phyloP scores from a whole-genome alignment of 306 rosid species.

The Trifolium subterraneum region DNA sequence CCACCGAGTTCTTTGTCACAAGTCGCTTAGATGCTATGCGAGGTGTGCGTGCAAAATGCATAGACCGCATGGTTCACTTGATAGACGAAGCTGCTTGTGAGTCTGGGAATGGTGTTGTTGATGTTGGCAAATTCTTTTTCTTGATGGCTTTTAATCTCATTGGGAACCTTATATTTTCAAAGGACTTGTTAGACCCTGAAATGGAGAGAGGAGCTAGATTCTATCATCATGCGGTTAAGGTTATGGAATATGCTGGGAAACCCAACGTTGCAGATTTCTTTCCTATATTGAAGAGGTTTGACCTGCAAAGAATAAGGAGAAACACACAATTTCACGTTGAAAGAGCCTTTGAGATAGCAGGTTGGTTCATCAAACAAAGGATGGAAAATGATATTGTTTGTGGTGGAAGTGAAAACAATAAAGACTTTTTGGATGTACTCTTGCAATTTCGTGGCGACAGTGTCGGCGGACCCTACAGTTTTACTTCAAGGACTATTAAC shows the following conservation, averaged over 20 bases:
- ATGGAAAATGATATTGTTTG: conserved; percentile 28
- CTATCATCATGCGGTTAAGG: conserved; percentile 64
- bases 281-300: conserved; percentile 62
- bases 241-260: conserved; percentile 84
- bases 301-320: conserved; percentile 78
- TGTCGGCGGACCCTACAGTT: conserved; percentile 18
- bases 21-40: conserved; percentile 60
- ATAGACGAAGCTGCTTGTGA: conserved; percentile 38
- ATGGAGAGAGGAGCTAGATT: conserved; percentile 70
- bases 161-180: conserved; percentile 84
- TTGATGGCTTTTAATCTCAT: conserved; percentile 80
- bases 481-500: conserved; percentile 49
- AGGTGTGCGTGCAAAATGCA: conserved; percentile 56
- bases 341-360: conserved; percentile 72
- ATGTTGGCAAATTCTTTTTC: conserved; percentile 69
- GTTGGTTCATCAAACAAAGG: conserved; percentile 68
- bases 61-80: conserved; percentile 61
- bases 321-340: conserved; percentile 74
- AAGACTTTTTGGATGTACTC: conserved; percentile 77
- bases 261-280: conserved; percentile 82
- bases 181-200: conserved; percentile 66
- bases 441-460: conserved; percentile 69
- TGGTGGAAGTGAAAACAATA: conserved; percentile 16
- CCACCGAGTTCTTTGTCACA: conserved; percentile 62
- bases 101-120: conserved; percentile 42